Evolutionary conservation across 495 filamentous ascomycete genomes (phyloP).

Genomic region (Xylaria telfairii): DNA sequence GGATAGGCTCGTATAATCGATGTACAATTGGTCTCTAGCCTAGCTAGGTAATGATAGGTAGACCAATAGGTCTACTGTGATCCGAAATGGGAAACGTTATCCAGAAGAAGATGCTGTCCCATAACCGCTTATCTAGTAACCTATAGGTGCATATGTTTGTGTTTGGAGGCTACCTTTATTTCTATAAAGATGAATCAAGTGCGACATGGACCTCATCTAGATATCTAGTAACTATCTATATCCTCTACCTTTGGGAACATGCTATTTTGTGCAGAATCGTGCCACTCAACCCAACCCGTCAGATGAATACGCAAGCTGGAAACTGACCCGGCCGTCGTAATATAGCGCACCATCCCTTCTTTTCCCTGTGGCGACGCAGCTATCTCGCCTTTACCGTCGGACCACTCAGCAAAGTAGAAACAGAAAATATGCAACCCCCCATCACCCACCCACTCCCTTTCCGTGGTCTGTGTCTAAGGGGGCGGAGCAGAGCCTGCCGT

Average conservation of each 20-base stretch:
- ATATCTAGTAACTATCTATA: background rate
- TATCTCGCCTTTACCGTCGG: too few relatives aligned
- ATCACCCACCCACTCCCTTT: background rate
- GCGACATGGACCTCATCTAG: background rate
- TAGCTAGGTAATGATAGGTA: background rate
- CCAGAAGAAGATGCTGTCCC: background rate
- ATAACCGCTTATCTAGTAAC: background rate
- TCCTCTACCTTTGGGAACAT: background rate
- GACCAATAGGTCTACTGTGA: background rate
- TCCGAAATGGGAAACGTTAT: background rate
- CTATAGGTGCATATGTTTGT: background rate
- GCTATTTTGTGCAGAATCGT: background rate
- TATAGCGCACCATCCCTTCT: background rate
- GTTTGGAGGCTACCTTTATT: background rate
- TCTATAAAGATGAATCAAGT: background rate
- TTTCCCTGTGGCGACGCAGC: background rate
- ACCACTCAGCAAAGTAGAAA: too few relatives aligned
- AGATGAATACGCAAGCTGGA: background rate
- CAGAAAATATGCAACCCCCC: too few relatives aligned
- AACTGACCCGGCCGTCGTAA: background rate
- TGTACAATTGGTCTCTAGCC: slow-evolving; percentile 4
- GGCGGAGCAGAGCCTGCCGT: background rate
- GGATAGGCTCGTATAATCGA: slow-evolving; percentile 22
- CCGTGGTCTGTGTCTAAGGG: background rate
- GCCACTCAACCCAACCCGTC: background rate